Evolutionary conservation across 1,284 basidiomycete genomes (phyloP).

Genomic region (Marasmius fiardii): DNA sequence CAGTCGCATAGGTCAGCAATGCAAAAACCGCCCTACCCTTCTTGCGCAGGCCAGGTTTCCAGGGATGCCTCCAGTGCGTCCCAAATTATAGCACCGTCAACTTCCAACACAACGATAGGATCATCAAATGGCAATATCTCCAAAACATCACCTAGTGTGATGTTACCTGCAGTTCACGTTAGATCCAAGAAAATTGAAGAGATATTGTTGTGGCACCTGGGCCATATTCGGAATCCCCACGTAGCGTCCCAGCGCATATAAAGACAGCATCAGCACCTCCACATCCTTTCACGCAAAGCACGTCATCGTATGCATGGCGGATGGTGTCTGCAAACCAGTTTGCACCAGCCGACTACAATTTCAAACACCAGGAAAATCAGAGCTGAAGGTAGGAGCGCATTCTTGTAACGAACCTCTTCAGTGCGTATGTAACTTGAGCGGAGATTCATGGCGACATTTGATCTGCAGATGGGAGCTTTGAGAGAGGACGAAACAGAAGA

Average conservation of each 20-base stretch:
- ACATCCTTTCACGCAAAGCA: conserved; percentile 54
- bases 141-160: conserved; percentile 81
- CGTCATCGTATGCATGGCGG: conserved; percentile 84
- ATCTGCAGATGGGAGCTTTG: conserved; percentile 71
- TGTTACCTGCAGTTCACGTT: conserved; percentile 42
- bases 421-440: conserved; percentile 74
- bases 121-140: conserved; percentile 93
- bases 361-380: neutral
- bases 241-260: conserved; percentile 82
- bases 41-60: conserved; percentile 84
- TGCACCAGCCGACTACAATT: conserved; percentile 65
- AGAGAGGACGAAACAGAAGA: conserved; percentile 71
- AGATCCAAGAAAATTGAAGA: neutral
- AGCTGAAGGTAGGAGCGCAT: neutral
- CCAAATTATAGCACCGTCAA: conserved; percentile 83
- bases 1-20: neutral
- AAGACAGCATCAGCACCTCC: conserved; percentile 77
- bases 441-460: conserved; percentile 69
- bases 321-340: conserved; percentile 91
- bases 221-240: conserved; percentile 85
- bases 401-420: conserved; percentile 45
- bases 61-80: conserved; percentile 77
- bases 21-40: conserved; percentile 53
- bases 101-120: conserved; percentile 77
- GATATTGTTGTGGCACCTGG: conserved; percentile 51